Evolutionary conservation across 2,329 filamentous ascomycete species (phyloP), one percentile per base, ranked within the genome.

Genomic region (Colletotrichum chrysophilum): DNA sequence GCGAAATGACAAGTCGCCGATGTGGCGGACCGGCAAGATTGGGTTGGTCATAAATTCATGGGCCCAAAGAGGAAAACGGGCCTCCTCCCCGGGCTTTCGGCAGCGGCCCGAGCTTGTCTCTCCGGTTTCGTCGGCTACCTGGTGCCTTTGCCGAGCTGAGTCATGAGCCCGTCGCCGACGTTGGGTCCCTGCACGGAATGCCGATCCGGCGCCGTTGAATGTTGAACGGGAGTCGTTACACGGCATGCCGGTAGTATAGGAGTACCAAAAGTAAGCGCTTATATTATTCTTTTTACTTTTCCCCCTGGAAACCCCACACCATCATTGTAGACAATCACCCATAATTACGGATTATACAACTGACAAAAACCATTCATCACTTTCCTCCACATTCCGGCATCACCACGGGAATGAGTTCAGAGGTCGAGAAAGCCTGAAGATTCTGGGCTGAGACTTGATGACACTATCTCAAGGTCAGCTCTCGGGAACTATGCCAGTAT

Each of bases 1-100:
- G 73, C 70, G 74, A 73, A 75, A 75, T 65, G 70, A 38, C 74
- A 69, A 73, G 70, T 73, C n/a, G 74, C 74, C 74, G 74, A 75
- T 75, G 34, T 30, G 66, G 48, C 58, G 60, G 43, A 8, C 61
- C 55, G 62, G 62, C 43, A 64, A n/a, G 69, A 7, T 24, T n/a
- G 65, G 28, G 62, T 58, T 62, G 43, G 70, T 61, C 58, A 65
- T 26, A 18, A 7, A 43, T n/a, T 73, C 66, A 52, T 68, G 26
- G 38, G 38, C 48, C 55, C 43, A 34, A 71, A 61, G 34, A 24
- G 72, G 72, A 66, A 62, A 28, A 36, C 24, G 52, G 61, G 5
- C 26, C 30, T 43, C 7, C 32, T 18, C 61, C 72, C 72, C 68
- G 68, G 61, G 58, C 55, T 55, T 32, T 71, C 68, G 72, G 68